A percentile compares a stretch with the other conserved stretches of the same genome.
These are phyloP conservation scores for Cnidoscolus chayamansa DNA, from an alignment of 441 rosid species.

Conservation along the genomic window DNA sequence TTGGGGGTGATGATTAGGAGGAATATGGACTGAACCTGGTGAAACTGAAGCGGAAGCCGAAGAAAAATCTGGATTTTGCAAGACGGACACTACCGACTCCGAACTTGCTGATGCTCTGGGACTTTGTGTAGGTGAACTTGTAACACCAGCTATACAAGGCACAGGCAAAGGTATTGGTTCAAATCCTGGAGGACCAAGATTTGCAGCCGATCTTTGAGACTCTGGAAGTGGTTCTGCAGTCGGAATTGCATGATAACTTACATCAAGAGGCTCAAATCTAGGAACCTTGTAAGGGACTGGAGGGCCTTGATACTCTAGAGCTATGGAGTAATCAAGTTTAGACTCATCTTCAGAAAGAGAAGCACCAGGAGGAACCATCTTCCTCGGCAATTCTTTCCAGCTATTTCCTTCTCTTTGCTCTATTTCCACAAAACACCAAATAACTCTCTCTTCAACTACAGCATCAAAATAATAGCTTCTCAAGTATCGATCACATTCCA, in stretches of 20 bases:
- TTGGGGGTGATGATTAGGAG: conserved; percentile 33
- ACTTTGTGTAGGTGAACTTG: conserved; percentile 62
- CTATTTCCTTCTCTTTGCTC: conserved; percentile 46
- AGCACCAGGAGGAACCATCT: conserved; percentile 92
- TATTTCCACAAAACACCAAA: conserved; percentile 28
- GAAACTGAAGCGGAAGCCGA: conserved; percentile 93
- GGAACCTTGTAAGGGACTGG: conserved; percentile 67
- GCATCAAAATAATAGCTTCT: conserved; percentile 17
- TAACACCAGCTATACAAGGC: conserved; percentile 58
- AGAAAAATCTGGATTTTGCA: conserved; percentile 80
- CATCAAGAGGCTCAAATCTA: conserved; percentile 70
- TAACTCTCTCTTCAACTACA: conserved; percentile 17
- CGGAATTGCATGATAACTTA: conserved; percentile 45
- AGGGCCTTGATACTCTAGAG: conserved; percentile 84
- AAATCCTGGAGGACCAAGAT: conserved; percentile 37
- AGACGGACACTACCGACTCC: conserved; percentile 89
- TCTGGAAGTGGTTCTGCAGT: conserved; percentile 52
- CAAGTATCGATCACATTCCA: conserved; percentile 2
- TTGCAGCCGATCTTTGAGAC: conserved; percentile 36
- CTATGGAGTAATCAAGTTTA: conserved; percentile 80
- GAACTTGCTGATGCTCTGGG: conserved; percentile 81
- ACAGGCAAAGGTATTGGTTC: conserved; percentile 78
- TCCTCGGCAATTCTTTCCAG: conserved; percentile 75
- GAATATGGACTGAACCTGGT: conserved; percentile 55
- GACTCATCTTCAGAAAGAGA: conserved; percentile 64